Evolutionary conservation across 306 rosid species (phyloP).

Genomic region (Leucaena leucocephala): DNA sequence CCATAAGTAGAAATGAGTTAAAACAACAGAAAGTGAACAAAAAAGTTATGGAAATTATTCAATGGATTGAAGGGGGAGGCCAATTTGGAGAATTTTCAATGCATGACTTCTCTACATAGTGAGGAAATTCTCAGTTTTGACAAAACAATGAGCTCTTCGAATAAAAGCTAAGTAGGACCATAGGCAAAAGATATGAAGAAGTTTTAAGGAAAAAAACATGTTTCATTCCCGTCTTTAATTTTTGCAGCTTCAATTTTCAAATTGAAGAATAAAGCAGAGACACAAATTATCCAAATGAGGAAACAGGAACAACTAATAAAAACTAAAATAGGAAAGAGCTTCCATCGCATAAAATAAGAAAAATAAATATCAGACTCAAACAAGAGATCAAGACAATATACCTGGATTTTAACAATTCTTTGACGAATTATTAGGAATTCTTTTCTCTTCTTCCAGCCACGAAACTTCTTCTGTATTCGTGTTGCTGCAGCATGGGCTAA

Average conservation of each 20-base stretch:
- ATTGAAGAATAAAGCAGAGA: conserved; percentile 16
- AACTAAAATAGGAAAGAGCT: background rate
- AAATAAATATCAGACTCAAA: conserved; percentile 9
- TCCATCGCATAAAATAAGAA: conserved; percentile 9
- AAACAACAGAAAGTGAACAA: background rate
- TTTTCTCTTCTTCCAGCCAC: conserved; percentile 92
- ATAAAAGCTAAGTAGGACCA: background rate
- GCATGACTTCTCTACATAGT: background rate
- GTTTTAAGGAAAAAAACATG: conserved; percentile 10
- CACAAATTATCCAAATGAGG: conserved; percentile 7
- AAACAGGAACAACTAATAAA: conserved; percentile 17
- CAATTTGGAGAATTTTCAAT: background rate
- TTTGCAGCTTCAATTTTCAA: conserved; percentile 19
- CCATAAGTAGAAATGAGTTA: no score
- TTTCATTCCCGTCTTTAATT: background rate
- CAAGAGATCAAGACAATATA: conserved; percentile 35
- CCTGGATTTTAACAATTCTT: conserved; percentile 95
- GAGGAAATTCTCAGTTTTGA: conserved; percentile 4
- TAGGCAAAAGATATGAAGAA: background rate
- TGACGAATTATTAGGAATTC: conserved; percentile 82
- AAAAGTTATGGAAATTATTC: background rate
- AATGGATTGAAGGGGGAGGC: background rate
- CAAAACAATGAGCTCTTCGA: conserved; percentile 11
- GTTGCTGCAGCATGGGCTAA: conserved; percentile 64
- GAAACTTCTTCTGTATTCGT: conserved; percentile 85